Percentiles rank a stretch among this genome's conserved stretches.
Conservation (phyloP, 176 grass and related monocot genomes). For the Cymbopogon citratus region DNA sequence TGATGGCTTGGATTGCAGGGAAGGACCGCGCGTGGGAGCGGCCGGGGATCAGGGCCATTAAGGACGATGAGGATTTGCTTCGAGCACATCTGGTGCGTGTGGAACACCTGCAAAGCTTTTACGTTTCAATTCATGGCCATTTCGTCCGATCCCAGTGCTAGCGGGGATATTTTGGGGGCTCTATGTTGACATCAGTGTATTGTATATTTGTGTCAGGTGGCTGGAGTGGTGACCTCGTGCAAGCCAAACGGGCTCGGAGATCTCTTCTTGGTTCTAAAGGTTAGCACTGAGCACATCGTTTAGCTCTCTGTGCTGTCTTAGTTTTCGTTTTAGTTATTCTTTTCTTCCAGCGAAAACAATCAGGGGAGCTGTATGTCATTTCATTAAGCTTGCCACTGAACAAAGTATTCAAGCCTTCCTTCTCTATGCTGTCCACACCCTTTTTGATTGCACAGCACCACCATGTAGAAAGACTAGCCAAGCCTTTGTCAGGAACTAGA, state of each 20-base stretch:
- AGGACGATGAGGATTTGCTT: not conserved
- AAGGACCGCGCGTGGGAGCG: not conserved
- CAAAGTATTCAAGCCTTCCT: not conserved
- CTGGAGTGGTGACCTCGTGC: slow-evolving; percentile 52
- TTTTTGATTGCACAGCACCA: not conserved
- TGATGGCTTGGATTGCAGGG: not conserved
- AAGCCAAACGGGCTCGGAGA: slow-evolving; percentile 61
- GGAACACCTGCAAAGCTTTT: not conserved
- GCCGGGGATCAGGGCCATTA: slow-evolving; percentile 29
- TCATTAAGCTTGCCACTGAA: not conserved
- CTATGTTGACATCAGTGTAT: not conserved
- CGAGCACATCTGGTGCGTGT: slow-evolving; percentile 49
- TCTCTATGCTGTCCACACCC: not conserved
- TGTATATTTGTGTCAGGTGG: slow-evolving; percentile 53
- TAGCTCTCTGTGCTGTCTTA: not conserved
- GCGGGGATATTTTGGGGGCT: not conserved
- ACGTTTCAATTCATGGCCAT: not conserved
- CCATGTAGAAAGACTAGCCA: not conserved
- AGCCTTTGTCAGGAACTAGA: not conserved
- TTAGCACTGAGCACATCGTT: not conserved
- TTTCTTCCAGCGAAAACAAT: not conserved
- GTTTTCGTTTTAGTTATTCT: not conserved
- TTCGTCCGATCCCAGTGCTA: not conserved
- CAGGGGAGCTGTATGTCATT: not conserved
- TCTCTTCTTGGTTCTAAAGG: slow-evolving; percentile 66